These are phyloP conservation scores for Kalmanozyma brasiliensis DNA, from an alignment of 1,284 basidiomycete genomes.

Conservation along the genomic window DNA sequence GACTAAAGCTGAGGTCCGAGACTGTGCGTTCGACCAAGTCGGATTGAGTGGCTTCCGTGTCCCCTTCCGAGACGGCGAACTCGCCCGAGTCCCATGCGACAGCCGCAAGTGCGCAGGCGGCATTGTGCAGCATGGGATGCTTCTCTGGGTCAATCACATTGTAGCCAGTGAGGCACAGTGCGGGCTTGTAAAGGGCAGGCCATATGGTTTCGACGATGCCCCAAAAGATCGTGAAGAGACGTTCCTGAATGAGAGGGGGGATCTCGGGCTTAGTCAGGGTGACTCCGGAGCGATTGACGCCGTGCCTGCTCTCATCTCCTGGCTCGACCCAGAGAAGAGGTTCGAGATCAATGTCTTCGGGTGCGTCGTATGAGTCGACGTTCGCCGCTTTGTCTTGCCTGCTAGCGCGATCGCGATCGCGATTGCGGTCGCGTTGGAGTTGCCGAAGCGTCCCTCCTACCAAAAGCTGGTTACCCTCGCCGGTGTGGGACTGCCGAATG, in stretches of 20 bases:
- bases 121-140: conserved; percentile 55
- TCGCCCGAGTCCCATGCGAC: conserved; percentile 48
- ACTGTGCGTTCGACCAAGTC: conserved; percentile 45
- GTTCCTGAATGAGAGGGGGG: conserved; percentile 40
- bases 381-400: not conserved
- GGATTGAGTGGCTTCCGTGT: conserved; percentile 36
- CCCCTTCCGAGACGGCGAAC: conserved; percentile 33
- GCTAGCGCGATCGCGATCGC: not conserved
- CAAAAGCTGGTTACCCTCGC: conserved; percentile 21
- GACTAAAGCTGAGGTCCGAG: conserved; percentile 38
- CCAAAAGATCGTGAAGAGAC: conserved; percentile 52
- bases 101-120: conserved; percentile 45
- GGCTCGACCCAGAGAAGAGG: conserved; percentile 44
- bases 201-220: conserved; percentile 46
- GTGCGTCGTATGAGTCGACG: not conserved
- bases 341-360: conserved; percentile 34
- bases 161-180: conserved; percentile 28
- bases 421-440: conserved; percentile 22
- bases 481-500: conserved; percentile 6
- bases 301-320: conserved; percentile 17
- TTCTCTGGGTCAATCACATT: conserved; percentile 44
- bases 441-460: conserved; percentile 32
- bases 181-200: conserved; percentile 49
- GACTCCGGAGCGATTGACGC: conserved; percentile 37
- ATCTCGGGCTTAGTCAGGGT: conserved; percentile 41